Conservation (phyloP, 225 moss, liverwort and hornwort genomes). For the Climacium dendroides region DNA sequence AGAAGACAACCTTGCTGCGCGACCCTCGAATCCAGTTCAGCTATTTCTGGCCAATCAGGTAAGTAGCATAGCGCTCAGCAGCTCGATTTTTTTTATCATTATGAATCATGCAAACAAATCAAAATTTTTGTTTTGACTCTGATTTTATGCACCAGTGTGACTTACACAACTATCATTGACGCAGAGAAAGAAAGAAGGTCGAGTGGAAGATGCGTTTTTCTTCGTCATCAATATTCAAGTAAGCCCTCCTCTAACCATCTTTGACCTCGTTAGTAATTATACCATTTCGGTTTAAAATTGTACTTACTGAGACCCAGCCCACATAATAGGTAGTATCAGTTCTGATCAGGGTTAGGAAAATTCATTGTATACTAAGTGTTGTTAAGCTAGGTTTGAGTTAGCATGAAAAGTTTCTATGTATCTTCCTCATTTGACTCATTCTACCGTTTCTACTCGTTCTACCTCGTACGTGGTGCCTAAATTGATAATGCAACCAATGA, state of each 20-base stretch:
- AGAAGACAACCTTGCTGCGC: slow-evolving; percentile 74
- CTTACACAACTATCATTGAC: not conserved
- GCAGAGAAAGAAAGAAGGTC: slow-evolving; percentile 34
- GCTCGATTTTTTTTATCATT: not conserved
- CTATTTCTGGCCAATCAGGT: slow-evolving; percentile 45
- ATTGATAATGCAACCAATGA: not conserved
- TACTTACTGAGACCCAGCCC: not conserved
- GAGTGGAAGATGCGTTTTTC: slow-evolving; percentile 43
- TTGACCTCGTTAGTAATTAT: not conserved
- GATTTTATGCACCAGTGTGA: not conserved
- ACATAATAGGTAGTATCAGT: not conserved
- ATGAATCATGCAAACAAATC: not conserved
- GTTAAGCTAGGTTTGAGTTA: not conserved
- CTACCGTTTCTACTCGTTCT: not conserved
- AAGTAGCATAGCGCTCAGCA: not conserved
- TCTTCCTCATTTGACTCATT: not conserved
- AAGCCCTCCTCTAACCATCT: not conserved
- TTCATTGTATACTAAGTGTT: not conserved
- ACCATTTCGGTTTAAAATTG: not conserved
- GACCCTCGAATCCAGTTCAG: slow-evolving; percentile 67
- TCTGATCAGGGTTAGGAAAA: not conserved
- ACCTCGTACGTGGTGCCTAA: not conserved
- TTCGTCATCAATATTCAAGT: slow-evolving; percentile 93
- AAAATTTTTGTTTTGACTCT: not conserved
- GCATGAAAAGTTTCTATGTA: not conserved